These are phyloP conservation scores for Monosporascus ibericus DNA, from an alignment of 2,329 filamentous ascomycete species.

Conservation along the genomic window DNA sequence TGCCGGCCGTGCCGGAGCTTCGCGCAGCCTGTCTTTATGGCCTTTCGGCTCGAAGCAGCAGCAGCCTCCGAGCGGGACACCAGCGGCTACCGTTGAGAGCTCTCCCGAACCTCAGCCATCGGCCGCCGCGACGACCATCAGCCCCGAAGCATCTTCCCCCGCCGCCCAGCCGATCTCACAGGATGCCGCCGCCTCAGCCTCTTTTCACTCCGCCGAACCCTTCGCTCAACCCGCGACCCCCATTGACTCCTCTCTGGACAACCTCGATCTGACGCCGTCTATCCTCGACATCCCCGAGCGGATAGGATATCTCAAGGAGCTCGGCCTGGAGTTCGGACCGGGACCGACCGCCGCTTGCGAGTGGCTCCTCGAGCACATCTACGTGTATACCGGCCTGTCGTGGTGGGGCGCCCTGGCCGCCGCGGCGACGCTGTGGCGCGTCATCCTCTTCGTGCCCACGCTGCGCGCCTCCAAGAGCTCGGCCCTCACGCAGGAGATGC, in stretches of 20 bases:
- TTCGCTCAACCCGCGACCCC: no score
- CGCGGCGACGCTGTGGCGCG: conserved; percentile 59
- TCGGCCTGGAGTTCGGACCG: conserved; percentile 84
- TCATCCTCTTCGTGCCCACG: conserved; percentile 59
- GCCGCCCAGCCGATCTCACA: conserved; percentile 6
- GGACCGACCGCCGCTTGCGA: conserved; percentile 71
- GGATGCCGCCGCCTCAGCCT: conserved; percentile 2
- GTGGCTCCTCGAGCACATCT: conserved; percentile 73
- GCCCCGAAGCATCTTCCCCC: not conserved
- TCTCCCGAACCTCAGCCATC: conserved; percentile 8
- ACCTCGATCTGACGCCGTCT: conserved; percentile 33
- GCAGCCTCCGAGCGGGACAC: conserved; percentile 11
- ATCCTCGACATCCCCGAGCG: conserved; percentile 61
- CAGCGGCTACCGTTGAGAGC: not conserved
- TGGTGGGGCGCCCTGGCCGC: conserved; percentile 75
- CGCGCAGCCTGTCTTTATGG: conserved; percentile 26
- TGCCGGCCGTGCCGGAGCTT: conserved; percentile 21
- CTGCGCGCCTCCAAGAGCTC: conserved; percentile 54
- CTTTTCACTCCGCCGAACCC: conserved; percentile 6
- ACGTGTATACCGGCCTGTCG: conserved; percentile 67
- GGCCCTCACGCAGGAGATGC: conserved; percentile 56
- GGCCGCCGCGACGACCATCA: conserved; percentile 1
- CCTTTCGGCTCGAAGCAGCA: conserved; percentile 21
- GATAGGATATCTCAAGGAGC: conserved; percentile 73
- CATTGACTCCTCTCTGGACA: conserved; percentile 23